phyloP scores from a whole-genome alignment of 306 rosid species.

The apple (Malus domestica) region DNA sequence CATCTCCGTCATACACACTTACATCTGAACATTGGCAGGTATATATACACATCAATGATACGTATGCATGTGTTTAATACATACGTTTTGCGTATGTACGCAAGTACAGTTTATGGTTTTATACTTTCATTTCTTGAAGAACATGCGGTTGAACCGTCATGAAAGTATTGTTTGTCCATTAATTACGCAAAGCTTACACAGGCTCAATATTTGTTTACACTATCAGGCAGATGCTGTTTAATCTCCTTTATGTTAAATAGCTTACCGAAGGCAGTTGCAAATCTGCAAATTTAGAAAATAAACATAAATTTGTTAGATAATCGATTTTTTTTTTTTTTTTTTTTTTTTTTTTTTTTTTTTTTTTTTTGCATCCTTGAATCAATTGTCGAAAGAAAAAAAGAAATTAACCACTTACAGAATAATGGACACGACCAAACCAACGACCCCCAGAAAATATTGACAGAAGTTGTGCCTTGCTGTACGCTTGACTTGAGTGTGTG shows the following conservation, averaged over 20 bases:
- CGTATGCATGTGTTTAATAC: not conserved
- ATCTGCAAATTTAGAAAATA: conserved; percentile 24
- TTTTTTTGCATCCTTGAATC: not conserved
- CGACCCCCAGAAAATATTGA: conserved; percentile 46
- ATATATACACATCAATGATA: not conserved
- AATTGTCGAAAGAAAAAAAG: not conserved
- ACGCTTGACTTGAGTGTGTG: conserved; percentile 40
- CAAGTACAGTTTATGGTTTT: conserved; percentile 1
- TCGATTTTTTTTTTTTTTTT: too few species aligned
- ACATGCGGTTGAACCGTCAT: conserved; percentile 8
- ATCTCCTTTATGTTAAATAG: conserved; percentile 19
- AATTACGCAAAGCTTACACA: not conserved
- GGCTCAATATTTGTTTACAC: not conserved
- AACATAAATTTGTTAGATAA: too few species aligned
- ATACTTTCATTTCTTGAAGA: conserved; percentile 16
- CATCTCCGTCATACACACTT: not conserved
- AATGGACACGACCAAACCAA: conserved; percentile 33
- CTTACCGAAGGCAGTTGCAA: conserved; percentile 26
- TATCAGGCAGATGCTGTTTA: not conserved
- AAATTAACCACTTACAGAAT: conserved; percentile 34
- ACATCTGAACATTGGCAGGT: not conserved
- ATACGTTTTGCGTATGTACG: not conserved
- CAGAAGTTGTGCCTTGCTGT: conserved; percentile 50
- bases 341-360: not conserved
- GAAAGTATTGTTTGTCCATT: not conserved